phyloP scores from a whole-genome alignment of 805 yeast species.

The Candida peoriensis region DNA sequence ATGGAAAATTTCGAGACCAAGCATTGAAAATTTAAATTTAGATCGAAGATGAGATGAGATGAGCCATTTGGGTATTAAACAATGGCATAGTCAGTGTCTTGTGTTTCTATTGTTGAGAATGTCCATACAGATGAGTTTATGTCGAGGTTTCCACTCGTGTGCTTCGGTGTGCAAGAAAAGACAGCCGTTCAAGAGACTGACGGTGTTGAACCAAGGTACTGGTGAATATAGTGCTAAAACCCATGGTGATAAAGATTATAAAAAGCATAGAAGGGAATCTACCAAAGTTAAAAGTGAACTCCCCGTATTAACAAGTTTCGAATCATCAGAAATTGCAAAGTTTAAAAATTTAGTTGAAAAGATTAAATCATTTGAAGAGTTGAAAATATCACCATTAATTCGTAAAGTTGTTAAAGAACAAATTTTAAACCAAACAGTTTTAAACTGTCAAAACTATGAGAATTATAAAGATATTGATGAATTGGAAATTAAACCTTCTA shows the following conservation, averaged over 20 bases:
- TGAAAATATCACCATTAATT: conserved; percentile 63
- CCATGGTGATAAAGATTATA: neutral
- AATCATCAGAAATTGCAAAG: conserved; percentile 27
- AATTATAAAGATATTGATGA: conserved; percentile 11
- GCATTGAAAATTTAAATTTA: neutral
- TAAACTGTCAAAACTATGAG: conserved; percentile 25
- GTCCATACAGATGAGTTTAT: neutral
- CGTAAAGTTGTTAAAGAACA: conserved; percentile 54
- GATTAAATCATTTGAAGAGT: conserved; percentile 58
- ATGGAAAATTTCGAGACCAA: neutral
- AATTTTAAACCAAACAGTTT: conserved; percentile 41
- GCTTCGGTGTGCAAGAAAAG: conserved; percentile 4
- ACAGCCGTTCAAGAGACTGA: conserved; percentile 15
- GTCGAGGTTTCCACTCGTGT: conserved; percentile 1
- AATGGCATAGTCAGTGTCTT: neutral
- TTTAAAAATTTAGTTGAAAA: conserved; percentile 41
- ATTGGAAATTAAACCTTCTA: conserved; percentile 49
- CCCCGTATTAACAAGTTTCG: conserved; percentile 21
- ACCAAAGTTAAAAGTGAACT: conserved; percentile 11
- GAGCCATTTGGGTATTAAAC: neutral
- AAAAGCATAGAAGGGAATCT: conserved; percentile 8
- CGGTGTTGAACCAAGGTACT: conserved; percentile 8
- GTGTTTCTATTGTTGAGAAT: neutral
- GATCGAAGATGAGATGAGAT: neutral
- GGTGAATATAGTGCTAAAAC: too few species aligned